Base-by-base conservation (phyloP, 768 basidiomycete genomes). In the Clitopilus hobsonii region DNA sequence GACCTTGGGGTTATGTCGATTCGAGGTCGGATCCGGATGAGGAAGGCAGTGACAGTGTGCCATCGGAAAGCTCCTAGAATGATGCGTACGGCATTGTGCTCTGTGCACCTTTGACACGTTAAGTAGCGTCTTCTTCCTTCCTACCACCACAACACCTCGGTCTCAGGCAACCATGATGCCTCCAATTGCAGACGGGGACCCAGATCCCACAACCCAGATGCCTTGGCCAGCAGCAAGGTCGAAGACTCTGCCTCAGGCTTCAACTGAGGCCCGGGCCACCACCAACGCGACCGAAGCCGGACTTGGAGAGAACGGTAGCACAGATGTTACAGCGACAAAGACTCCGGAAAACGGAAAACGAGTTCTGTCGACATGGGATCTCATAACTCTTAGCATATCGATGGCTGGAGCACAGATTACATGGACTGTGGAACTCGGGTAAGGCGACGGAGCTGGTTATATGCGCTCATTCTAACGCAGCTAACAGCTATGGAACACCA, bases 391-490 rank as follows among this genome's bases (percentile, higher is more conserved):
- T 61, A 91, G 87, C 56, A 82, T 97, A 57, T 91, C 94, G 6
- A 95, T 98, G 90, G 93, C 85, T 41, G 96, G 96, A 14, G 91
- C 90, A 5, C 91, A 97, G 72, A 86, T 98, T 23, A 89, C 92
- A 1, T 98, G 95, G 95, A 96, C 94, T 1, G 89, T 97, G 3
- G 94, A 96, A 66, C 82, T 95, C 23, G 93, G 92, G 93, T 94
- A 64, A 60, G 87, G 71, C 48, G 30, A 22, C 38, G 49, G 20
- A 48, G 26, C 14, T 60, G 25, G 29, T 11, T 32, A 8, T 23
- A 23, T 24, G 16, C 30, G n/a, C 29, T 29, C 53, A 51, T 47
- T 52, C 59, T 54, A 52, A 55, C 62, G 61, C 32, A 57, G 50
- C 55, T 55, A 51, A 51, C 61, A 97, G 96, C 67, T 97, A 96